Evolutionary conservation across 108 stramenopile species (phyloP).

Genomic region (Pseudonitzschia delicatissima): DNA sequence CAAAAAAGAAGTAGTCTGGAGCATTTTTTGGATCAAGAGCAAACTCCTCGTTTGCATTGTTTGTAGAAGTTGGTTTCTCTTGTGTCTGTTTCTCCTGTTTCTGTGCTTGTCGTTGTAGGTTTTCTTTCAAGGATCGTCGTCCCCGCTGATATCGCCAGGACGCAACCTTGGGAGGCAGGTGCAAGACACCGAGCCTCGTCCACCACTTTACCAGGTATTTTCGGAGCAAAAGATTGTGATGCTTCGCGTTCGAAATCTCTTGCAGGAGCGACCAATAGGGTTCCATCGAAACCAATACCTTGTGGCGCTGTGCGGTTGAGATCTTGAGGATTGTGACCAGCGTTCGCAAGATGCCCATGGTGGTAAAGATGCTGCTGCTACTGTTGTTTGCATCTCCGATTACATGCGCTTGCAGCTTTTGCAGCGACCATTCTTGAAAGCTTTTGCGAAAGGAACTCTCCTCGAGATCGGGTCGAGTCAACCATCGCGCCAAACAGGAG

Average conservation of each 20-base stretch:
- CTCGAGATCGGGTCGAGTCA: constrained; percentile 94
- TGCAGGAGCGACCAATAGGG: constrained; percentile 14
- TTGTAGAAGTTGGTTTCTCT: neutral
- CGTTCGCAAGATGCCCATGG: constrained; percentile 83
- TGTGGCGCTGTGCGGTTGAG: constrained; percentile 46
- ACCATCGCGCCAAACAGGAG: constrained; percentile 82
- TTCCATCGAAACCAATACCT: constrained; percentile 21
- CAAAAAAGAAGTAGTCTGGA: constrained; percentile 46
- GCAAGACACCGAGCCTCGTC: constrained; percentile 83
- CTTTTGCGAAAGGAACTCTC: constrained; percentile 40
- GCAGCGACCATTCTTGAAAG: constrained; percentile 72
- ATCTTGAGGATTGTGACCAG: constrained; percentile 72
- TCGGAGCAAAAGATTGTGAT: constrained; percentile 56
- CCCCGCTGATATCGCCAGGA: constrained; percentile 95
- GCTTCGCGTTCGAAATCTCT: constrained; percentile 11
- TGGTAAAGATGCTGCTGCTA: constrained; percentile 39
- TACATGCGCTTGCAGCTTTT: constrained; percentile 33
- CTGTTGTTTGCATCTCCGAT: neutral
- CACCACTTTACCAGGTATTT: constrained; percentile 91
- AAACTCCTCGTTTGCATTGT: neutral
- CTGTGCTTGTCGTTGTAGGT: constrained; percentile 35
- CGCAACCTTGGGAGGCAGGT: constrained; percentile 90
- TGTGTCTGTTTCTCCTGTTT: neutral
- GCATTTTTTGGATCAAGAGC: neutral
- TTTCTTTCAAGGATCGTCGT: constrained; percentile 79